These are phyloP conservation scores for Gnomoniopsis smithogilvyi DNA, from an alignment of 2,329 filamentous ascomycete species.

Conservation along the genomic window DNA sequence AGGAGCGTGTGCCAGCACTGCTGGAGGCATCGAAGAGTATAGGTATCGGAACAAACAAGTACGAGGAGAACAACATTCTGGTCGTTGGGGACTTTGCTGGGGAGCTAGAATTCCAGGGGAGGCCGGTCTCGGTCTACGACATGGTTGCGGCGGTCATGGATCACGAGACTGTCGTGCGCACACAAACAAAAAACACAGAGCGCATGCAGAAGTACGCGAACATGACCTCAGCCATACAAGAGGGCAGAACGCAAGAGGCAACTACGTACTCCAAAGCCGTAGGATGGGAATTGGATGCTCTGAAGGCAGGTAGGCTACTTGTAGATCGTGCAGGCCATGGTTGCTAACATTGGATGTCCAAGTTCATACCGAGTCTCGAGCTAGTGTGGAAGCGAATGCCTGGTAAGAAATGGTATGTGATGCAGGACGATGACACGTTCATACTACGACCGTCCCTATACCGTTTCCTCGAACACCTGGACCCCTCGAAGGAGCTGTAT, in stretches of 20 bases:
- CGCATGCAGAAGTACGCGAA: conserved; percentile 38
- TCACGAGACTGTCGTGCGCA: conserved; percentile 24
- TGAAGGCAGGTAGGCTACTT: conserved; percentile 36
- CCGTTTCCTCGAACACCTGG: conserved; percentile 45
- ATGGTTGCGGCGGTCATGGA: conserved; percentile 32
- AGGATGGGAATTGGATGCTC: conserved; percentile 48
- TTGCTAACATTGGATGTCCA: not conserved
- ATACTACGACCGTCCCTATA: conserved; percentile 47
- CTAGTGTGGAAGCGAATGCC: conserved; percentile 48
- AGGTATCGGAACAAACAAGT: conserved; percentile 25
- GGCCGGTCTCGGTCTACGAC: conserved; percentile 35
- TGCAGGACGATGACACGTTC: conserved; percentile 57
- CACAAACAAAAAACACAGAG: conserved; percentile 29
- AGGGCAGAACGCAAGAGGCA: conserved; percentile 36
- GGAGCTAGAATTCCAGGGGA: conserved; percentile 23
- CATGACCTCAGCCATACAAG: conserved; percentile 35
- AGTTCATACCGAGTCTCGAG: conserved; percentile 56
- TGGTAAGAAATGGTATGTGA: conserved; percentile 56
- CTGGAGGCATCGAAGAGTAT: conserved; percentile 40
- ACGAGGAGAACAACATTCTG: conserved; percentile 39
- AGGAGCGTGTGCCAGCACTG: conserved; percentile 43
- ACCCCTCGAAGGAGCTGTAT: conserved; percentile 45
- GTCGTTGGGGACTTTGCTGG: conserved; percentile 50
- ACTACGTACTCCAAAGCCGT: conserved; percentile 33
- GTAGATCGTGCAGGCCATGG: not conserved